These are phyloP conservation scores for Pseudozyma pruni DNA, from an alignment of 1,284 basidiomycete genomes.

Conservation along the genomic window DNA sequence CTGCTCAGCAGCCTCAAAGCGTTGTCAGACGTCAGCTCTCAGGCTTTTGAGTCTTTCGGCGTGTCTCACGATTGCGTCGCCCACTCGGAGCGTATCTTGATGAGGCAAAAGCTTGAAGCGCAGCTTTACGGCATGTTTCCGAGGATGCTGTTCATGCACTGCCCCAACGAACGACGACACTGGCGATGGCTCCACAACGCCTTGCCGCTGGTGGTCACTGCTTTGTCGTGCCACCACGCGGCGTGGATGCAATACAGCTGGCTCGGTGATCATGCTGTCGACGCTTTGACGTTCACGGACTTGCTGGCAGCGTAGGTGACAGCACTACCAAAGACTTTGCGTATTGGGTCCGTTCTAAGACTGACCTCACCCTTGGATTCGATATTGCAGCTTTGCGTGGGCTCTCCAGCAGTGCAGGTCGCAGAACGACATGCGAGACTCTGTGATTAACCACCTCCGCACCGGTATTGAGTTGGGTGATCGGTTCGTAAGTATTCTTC, in stretches of 20 bases:
- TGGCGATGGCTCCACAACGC: slow-evolving; percentile 29
- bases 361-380: too few relatives aligned
- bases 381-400: slow-evolving; percentile 21
- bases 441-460: slow-evolving; percentile 2
- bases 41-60: slow-evolving; percentile 2
- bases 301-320: slow-evolving; percentile 27
- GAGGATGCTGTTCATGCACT: slow-evolving; percentile 19
- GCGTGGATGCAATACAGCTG: slow-evolving; percentile 22
- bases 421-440: slow-evolving; percentile 1
- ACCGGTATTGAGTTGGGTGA: slow-evolving; percentile 21
- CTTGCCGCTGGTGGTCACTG: slow-evolving; percentile 7
- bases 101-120: slow-evolving; percentile 22
- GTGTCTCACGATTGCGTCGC: background rate
- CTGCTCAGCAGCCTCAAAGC: slow-evolving; percentile 21
- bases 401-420: slow-evolving; percentile 5
- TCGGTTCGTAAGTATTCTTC: slow-evolving; percentile 10
- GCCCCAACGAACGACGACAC: slow-evolving; percentile 11
- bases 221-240: slow-evolving; percentile 17
- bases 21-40: slow-evolving; percentile 13
- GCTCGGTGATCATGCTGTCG: slow-evolving; percentile 28
- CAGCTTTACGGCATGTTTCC: slow-evolving; percentile 41
- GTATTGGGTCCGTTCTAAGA: background rate
- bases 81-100: slow-evolving; percentile 10
- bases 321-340: background rate
- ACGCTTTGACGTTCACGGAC: slow-evolving; percentile 24